Conservation (phyloP, 176 grass and related monocot genomes). For the Secale cereale region DNA sequence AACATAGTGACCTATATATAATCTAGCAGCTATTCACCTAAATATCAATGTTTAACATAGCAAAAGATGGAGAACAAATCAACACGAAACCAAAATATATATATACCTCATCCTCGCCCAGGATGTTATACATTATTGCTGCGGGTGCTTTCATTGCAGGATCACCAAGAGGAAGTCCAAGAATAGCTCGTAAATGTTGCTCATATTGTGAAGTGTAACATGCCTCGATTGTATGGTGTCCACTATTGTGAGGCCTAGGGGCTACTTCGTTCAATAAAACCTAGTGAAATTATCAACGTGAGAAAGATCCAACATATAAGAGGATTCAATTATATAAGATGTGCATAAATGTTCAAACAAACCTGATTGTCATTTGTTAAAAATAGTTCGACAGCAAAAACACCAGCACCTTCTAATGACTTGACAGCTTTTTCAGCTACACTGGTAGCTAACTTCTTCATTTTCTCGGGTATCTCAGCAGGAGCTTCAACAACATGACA, state of each 20-base stretch:
- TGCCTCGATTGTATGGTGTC: slow-evolving; percentile 92
- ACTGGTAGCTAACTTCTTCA: slow-evolving; percentile 58
- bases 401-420: slow-evolving; percentile 83
- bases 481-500: slow-evolving; percentile 95
- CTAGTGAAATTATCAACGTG: slow-evolving; percentile 29
- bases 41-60: slow-evolving; percentile 10
- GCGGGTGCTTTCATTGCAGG: slow-evolving; percentile 81
- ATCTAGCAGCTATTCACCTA: background rate
- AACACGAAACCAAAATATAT: background rate
- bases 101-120: slow-evolving; percentile 81
- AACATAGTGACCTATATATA: slow-evolving; percentile 5
- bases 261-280: slow-evolving; percentile 94
- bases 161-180: slow-evolving; percentile 89
- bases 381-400: slow-evolving; percentile 95
- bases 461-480: slow-evolving; percentile 59
- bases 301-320: background rate
- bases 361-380: slow-evolving; percentile 87
- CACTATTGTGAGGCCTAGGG: slow-evolving; percentile 94
- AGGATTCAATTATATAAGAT: background rate
- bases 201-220: slow-evolving; percentile 97
- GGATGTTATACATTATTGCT: slow-evolving; percentile 95
- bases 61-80: background rate
- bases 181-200: slow-evolving; percentile 90
- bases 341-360: slow-evolving; percentile 12
- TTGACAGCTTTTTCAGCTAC: slow-evolving; percentile 72